phyloP scores from a whole-genome alignment of 306 rosid species.

The Lupinus albus region DNA sequence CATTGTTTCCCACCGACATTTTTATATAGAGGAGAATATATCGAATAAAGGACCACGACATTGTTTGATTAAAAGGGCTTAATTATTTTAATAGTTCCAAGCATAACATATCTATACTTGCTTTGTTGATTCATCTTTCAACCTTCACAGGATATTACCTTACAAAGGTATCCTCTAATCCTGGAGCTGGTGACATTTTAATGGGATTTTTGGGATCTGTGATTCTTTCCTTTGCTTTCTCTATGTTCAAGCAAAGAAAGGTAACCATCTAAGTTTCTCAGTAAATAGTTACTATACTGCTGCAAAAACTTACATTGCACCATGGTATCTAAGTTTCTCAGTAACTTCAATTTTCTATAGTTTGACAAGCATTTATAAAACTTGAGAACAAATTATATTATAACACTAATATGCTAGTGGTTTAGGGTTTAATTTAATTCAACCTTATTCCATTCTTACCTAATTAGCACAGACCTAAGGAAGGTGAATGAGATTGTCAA shows the following conservation, averaged over 20 bases:
- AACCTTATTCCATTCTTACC: slow-evolving; percentile 4
- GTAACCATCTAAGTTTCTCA: slow-evolving; percentile 47
- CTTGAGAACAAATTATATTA: too few relatives aligned
- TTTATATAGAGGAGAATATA: too few relatives aligned
- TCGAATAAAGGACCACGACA: too few relatives aligned
- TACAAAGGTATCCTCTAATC: slow-evolving; percentile 77
- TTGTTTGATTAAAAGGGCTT: too few relatives aligned
- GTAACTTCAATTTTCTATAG: too few relatives aligned
- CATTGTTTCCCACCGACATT: too few relatives aligned
- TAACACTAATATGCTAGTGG: too few relatives aligned
- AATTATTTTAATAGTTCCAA: too few relatives aligned
- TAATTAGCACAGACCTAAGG: slow-evolving; percentile 9
- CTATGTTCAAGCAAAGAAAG: slow-evolving; percentile 97
- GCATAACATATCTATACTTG: neutral
- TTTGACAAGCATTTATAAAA: too few relatives aligned
- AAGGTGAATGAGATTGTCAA: neutral
- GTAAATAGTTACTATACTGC: slow-evolving; percentile 12
- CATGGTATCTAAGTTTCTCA: neutral
- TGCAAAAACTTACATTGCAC: too few relatives aligned
- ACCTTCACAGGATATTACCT: slow-evolving; percentile 70
- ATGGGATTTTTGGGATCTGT: slow-evolving; percentile 98
- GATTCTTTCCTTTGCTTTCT: slow-evolving; percentile 95
- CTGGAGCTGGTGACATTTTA: slow-evolving; percentile 93
- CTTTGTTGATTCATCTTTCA: slow-evolving; percentile 34
- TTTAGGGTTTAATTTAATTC: too few relatives aligned